A percentile compares a stretch with the other conserved stretches of the same genome.
Evolutionary conservation across 306 rosid species (phyloP).

Genomic region (Trifolium dubium): DNA sequence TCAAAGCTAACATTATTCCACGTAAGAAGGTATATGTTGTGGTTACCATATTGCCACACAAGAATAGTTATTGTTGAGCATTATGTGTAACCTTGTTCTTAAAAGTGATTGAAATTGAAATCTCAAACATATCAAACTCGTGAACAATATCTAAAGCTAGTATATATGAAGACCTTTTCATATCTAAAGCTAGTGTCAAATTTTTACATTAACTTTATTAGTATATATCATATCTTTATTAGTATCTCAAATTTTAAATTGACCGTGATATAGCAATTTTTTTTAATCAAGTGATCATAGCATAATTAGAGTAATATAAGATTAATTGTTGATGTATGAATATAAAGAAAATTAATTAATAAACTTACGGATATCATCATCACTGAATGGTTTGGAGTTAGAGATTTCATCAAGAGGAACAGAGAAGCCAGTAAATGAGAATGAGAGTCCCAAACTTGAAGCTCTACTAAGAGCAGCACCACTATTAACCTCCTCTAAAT

Average conservation of each 20-base stretch:
- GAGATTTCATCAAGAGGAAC: conserved; percentile 75
- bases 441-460: conserved; percentile 90
- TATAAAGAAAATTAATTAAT: neutral
- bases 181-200: neutral
- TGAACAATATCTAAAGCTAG: conserved; percentile 31
- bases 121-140: conserved; percentile 38
- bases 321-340: too few relatives aligned
- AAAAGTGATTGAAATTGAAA: conserved; percentile 11
- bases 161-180: conserved; percentile 2
- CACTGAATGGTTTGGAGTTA: conserved; percentile 80
- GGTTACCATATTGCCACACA: conserved; percentile 30
- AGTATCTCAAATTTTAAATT: too few relatives aligned
- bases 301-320: too few relatives aligned
- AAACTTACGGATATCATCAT: conserved; percentile 80
- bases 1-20: neutral
- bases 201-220: neutral
- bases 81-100: conserved; percentile 13
- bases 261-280: too few relatives aligned
- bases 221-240: neutral
- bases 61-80: neutral
- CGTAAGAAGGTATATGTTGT: conserved; percentile 7
- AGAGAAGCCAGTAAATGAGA: conserved; percentile 94
- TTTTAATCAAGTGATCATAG: too few relatives aligned
- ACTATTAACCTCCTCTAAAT: conserved; percentile 69
- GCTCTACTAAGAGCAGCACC: conserved; percentile 97